These are phyloP conservation scores for Bonia amplexicaulis DNA, from an alignment of 176 grass and related monocot genomes.

Conservation along the genomic window DNA sequence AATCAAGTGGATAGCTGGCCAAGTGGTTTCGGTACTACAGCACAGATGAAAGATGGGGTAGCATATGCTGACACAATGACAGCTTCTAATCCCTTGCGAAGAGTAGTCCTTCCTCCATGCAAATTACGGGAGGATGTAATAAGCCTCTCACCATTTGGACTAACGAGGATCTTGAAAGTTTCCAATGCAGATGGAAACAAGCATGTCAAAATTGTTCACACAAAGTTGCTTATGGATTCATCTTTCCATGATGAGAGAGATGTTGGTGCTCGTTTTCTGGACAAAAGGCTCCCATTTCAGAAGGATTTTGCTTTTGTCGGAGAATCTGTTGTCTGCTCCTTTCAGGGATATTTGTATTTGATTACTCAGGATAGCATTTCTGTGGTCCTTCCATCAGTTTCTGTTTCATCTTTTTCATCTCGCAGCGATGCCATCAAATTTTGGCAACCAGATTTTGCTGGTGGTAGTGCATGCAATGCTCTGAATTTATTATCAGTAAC, in stretches of 20 bases:
- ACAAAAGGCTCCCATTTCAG: constrained; percentile 27
- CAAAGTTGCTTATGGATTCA: constrained; percentile 40
- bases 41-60: constrained; percentile 38
- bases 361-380: constrained; percentile 61
- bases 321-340: constrained; percentile 74
- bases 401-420: constrained; percentile 45
- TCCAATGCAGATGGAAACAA: constrained; percentile 31
- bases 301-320: constrained; percentile 45
- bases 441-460: constrained; percentile 46
- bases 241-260: constrained; percentile 43
- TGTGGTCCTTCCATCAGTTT: constrained; percentile 84
- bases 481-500: constrained; percentile 38
- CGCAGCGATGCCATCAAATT: constrained; percentile 28
- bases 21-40: constrained; percentile 52
- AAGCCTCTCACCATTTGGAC: constrained; percentile 84
- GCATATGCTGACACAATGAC: constrained; percentile 8
- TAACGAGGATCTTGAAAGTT: constrained; percentile 59
- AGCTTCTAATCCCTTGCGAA: constrained; percentile 42
- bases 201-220: constrained; percentile 59
- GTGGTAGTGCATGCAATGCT: constrained; percentile 28
- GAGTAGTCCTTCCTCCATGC: constrained; percentile 70
- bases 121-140: constrained; percentile 56
- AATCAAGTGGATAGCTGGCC: constrained; percentile 32
- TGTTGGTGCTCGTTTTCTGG: constrained; percentile 20
- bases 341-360: constrained; percentile 85